These are phyloP conservation scores for Allantophomopsis lycopodina DNA, from an alignment of 2,329 filamentous ascomycete genomes.

Conservation along the genomic window DNA sequence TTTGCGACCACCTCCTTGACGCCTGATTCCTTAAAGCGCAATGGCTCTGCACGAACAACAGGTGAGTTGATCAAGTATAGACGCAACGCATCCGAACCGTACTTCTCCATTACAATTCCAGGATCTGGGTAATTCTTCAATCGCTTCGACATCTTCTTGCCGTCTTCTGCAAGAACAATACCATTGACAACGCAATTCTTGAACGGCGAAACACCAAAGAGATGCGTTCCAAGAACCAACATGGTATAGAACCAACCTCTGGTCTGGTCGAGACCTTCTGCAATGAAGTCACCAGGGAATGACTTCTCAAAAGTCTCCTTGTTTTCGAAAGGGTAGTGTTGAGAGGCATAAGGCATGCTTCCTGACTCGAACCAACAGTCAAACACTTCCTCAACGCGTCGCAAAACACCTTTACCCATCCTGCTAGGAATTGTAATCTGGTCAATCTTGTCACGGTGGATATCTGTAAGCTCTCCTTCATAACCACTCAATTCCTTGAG, in stretches of 20 bases:
- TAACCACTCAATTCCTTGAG: constrained; percentile 79
- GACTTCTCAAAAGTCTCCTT: constrained; percentile 64
- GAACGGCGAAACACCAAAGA: constrained; percentile 77
- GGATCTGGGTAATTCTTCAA: constrained; percentile 95
- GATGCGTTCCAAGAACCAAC: constrained; percentile 73
- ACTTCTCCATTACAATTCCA: constrained; percentile 66
- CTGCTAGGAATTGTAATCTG: constrained; percentile 88
- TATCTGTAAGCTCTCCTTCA: constrained; percentile 66
- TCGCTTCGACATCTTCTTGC: constrained; percentile 98
- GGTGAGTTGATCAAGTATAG: constrained; percentile 97
- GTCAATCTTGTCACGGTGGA: constrained; percentile 89
- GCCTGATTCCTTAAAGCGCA: constrained; percentile 81
- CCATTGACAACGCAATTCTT: constrained; percentile 96
- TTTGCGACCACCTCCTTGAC: constrained; percentile 93
- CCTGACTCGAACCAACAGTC: constrained; percentile 97
- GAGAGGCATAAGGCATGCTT: constrained; percentile 85
- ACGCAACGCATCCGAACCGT: constrained; percentile 83
- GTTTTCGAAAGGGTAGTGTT: constrained; percentile 89
- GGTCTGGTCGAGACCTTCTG: constrained; percentile 86
- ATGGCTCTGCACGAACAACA: constrained; percentile 79
- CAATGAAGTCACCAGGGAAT: constrained; percentile 90
- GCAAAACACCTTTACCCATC: constrained; percentile 71
- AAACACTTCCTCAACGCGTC: constrained; percentile 76
- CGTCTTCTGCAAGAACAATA: constrained; percentile 84
- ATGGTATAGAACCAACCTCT: constrained; percentile 96